Conservation (phyloP, 139 green algal species). For the Volvox africanus region DNA sequence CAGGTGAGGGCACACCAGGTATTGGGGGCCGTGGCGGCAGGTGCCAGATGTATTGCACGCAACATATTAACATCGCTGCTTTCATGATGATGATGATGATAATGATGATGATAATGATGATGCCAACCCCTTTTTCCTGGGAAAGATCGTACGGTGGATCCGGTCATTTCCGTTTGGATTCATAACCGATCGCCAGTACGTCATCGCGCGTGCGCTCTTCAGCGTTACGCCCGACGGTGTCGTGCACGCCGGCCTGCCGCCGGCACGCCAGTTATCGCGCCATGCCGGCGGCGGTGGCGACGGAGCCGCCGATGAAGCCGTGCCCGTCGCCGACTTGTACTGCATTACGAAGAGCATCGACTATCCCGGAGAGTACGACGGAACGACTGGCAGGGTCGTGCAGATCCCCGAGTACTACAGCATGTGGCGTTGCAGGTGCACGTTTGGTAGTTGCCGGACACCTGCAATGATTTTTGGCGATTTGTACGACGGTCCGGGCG, state of each 20-base stretch:
- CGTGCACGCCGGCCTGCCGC: conserved; percentile 34
- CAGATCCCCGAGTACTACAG: conserved; percentile 52
- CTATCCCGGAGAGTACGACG: conserved; percentile 33
- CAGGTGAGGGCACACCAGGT: conserved; percentile 61
- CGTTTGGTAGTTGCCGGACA: no score
- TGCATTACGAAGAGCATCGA: conserved; percentile 41
- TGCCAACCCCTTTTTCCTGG: not conserved
- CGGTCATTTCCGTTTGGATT: conserved; percentile 86
- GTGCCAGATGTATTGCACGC: no score
- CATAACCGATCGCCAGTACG: conserved; percentile 82
- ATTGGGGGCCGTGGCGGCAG: no score
- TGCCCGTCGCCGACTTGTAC: conserved; percentile 51
- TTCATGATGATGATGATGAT: no score
- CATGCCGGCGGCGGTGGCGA: not conserved
- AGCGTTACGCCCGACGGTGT: conserved; percentile 22
- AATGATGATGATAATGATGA: no score
- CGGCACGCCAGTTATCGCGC: not conserved
- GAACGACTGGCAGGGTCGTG: conserved; percentile 10
- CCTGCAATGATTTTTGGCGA: no score
- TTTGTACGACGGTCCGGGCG: no score
- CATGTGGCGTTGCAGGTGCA: conserved; percentile 56
- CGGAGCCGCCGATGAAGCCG: not conserved
- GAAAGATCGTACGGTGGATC: conserved; percentile 83
- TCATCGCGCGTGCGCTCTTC: conserved; percentile 75
- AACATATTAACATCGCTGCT: no score